Evolutionary conservation across 768 basidiomycete genomes (phyloP).

Genomic region (Rhizopogon vesiculosus): DNA sequence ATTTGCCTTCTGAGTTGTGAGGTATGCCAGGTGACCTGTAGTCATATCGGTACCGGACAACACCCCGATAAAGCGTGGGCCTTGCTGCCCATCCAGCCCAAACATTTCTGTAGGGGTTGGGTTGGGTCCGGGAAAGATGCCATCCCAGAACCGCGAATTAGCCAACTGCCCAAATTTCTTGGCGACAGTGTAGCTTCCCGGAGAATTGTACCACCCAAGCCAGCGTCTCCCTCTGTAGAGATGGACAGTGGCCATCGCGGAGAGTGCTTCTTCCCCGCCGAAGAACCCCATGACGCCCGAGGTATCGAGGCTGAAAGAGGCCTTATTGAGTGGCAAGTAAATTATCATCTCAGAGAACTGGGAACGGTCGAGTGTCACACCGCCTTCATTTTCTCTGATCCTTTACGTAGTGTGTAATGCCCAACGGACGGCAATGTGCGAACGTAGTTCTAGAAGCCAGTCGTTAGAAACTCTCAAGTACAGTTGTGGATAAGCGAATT

Average conservation of each 20-base stretch:
- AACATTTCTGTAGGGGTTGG: constrained; percentile 23
- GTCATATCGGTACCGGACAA: constrained; percentile 27
- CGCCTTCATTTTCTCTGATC: background rate
- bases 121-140: constrained; percentile 26
- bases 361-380: background rate
- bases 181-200: constrained; percentile 31
- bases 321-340: constrained; percentile 4
- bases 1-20: constrained; percentile 15
- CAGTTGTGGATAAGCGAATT: too few species aligned
- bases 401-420: background rate
- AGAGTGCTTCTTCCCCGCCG: constrained; percentile 33
- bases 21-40: constrained; percentile 27
- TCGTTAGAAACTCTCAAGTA: background rate
- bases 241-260: constrained; percentile 33
- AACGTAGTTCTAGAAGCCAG: background rate
- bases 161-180: constrained; percentile 28
- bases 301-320: constrained; percentile 19
- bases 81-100: constrained; percentile 22
- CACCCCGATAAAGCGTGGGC: constrained; percentile 20
- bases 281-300: constrained; percentile 32
- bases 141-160: constrained; percentile 24
- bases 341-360: background rate
- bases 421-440: background rate
- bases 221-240: constrained; percentile 25
- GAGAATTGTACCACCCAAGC: constrained; percentile 34